Percentiles rank a stretch among this genome's conserved stretches.
Evolutionary conservation across 1,139 yeast species (phyloP).

Genomic region (Yamadazyma spencermartinsiae): DNA sequence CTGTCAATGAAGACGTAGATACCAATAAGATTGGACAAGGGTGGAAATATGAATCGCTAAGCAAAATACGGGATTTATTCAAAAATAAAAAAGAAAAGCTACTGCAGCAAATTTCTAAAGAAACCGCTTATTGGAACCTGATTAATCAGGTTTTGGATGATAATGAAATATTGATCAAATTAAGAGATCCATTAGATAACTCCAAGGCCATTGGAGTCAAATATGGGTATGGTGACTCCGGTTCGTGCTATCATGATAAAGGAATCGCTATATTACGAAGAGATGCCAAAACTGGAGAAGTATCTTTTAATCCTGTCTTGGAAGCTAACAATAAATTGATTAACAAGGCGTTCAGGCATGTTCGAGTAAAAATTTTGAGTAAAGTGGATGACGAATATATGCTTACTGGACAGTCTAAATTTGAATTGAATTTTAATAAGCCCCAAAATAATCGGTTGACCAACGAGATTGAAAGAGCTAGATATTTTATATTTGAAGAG

Average conservation of each 20-base stretch:
- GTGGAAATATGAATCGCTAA: conserved; percentile 78
- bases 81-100: conserved; percentile 53
- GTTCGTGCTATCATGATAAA: conserved; percentile 70
- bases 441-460: conserved; percentile 42
- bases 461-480: conserved; percentile 57
- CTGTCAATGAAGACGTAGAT: conserved; percentile 23
- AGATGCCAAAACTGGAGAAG: conserved; percentile 33
- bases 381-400: conserved; percentile 54
- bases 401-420: conserved; percentile 48
- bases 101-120: conserved; percentile 56
- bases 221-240: conserved; percentile 90
- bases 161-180: conserved; percentile 72
- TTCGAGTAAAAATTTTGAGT: conserved; percentile 55
- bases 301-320: conserved; percentile 34
- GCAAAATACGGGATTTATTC: conserved; percentile 54
- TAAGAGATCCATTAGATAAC: conserved; percentile 53
- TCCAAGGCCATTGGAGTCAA: conserved; percentile 67
- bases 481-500: conserved; percentile 81
- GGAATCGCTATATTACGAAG: conserved; percentile 71
- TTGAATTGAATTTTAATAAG: conserved; percentile 21
- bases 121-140: conserved; percentile 73
- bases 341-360: conserved; percentile 38
- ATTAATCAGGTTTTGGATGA: conserved; percentile 51
- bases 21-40: conserved; percentile 65
- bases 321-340: conserved; percentile 20